Conservation (phyloP, 2,329 filamentous ascomycete genomes). For the Aspergillus thermomutatus region DNA sequence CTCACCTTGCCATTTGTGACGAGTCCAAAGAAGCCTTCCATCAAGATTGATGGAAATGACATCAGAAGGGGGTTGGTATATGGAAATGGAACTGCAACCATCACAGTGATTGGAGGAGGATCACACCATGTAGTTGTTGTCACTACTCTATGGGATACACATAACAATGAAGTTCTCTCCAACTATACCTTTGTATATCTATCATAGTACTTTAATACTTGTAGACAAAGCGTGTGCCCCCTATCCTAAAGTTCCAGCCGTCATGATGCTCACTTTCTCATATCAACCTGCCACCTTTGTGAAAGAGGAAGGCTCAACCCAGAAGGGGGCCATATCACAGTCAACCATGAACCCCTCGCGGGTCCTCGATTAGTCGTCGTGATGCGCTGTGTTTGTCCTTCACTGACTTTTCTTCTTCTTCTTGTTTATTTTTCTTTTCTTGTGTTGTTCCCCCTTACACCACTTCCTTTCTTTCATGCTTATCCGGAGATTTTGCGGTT, state of each 20-base stretch:
- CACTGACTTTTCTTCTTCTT: background rate
- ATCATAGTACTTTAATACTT: background rate
- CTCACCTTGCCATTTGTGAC: slow-evolving; percentile 22
- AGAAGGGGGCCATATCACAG: background rate
- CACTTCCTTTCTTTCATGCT: background rate
- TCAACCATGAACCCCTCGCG: background rate
- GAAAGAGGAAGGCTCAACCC: background rate
- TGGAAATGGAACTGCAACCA: slow-evolving; percentile 16
- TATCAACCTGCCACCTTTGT: background rate
- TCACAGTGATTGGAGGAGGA: slow-evolving; percentile 20
- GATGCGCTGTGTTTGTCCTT: background rate
- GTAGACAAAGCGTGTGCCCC: background rate
- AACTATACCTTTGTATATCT: background rate
- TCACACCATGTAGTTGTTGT: slow-evolving; percentile 20
- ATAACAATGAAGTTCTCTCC: background rate
- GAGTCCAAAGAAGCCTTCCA: slow-evolving; percentile 19
- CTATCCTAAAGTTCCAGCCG: background rate
- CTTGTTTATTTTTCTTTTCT: background rate
- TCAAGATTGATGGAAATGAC: slow-evolving; percentile 20
- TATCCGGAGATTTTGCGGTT: background rate
- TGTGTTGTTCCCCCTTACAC: background rate
- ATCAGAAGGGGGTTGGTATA: slow-evolving; percentile 17
- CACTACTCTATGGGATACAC: background rate
- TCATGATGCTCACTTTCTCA: background rate
- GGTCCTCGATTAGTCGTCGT: background rate